These are phyloP conservation scores for Termitomyces heimii DNA, from an alignment of 768 basidiomycete species.

Conservation along the genomic window DNA sequence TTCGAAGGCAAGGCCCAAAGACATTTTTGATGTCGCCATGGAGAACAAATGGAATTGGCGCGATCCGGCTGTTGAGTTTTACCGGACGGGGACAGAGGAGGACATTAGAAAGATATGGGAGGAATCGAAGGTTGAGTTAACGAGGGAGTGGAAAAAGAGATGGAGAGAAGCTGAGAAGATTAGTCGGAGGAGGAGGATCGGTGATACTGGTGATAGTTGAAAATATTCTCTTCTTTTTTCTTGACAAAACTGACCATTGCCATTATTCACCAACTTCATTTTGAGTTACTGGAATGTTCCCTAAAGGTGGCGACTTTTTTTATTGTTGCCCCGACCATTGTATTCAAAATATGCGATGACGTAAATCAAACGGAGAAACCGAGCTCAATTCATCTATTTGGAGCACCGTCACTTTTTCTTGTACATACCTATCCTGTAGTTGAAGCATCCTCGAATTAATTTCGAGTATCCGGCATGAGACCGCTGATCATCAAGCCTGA, in stretches of 20 bases:
- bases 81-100: constrained; percentile 45
- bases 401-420: too few species aligned
- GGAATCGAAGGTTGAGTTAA: constrained; percentile 57
- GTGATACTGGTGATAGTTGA: constrained; percentile 23
- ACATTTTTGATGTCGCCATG: constrained; percentile 42
- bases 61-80: constrained; percentile 36
- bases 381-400: too few species aligned
- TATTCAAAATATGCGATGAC: too few species aligned
- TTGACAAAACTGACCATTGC: background rate
- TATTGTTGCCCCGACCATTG: background rate
- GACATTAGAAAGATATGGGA: constrained; percentile 71
- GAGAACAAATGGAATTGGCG: constrained; percentile 46
- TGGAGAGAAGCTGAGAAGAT: constrained; percentile 72
- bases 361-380: too few species aligned
- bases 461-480: too few species aligned
- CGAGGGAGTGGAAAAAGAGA: constrained; percentile 71
- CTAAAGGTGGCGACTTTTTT: background rate
- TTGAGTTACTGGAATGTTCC: background rate
- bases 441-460: too few species aligned
- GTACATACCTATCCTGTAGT: too few species aligned
- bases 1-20: constrained; percentile 31
- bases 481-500: background rate
- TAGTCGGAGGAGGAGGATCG: constrained; percentile 45
- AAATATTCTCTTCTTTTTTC: background rate
- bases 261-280: background rate